Evolutionary conservation across 495 filamentous ascomycete genomes (phyloP).

Genomic region (Talaromyces thailandensis): DNA sequence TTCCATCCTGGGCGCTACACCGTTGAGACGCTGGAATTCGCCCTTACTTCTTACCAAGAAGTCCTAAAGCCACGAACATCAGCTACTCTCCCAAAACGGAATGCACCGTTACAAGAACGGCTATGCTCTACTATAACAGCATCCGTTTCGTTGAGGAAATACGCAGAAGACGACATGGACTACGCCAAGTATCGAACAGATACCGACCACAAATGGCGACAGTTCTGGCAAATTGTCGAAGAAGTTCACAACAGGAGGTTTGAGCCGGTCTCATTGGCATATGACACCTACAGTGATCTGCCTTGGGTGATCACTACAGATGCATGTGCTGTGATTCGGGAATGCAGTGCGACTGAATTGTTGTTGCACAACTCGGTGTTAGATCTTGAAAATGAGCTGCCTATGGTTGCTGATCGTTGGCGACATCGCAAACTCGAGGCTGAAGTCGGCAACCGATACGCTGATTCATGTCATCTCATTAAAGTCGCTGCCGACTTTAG

Average conservation of each 20-base stretch:
- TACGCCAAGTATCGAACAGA: slow-evolving; percentile 60
- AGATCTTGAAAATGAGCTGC: slow-evolving; percentile 21
- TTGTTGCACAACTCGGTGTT: slow-evolving; percentile 39
- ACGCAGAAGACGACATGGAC: slow-evolving; percentile 56
- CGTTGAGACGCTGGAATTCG: slow-evolving; percentile 69
- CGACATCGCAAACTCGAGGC: slow-evolving; percentile 30
- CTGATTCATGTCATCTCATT: slow-evolving; percentile 40
- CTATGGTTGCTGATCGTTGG: slow-evolving; percentile 34
- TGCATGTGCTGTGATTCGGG: slow-evolving; percentile 63
- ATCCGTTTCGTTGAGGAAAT: slow-evolving; percentile 51
- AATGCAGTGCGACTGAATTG: slow-evolving; percentile 69
- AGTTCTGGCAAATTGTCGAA: slow-evolving; percentile 74
- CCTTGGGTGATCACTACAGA: slow-evolving; percentile 80
- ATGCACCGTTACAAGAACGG: slow-evolving; percentile 51
- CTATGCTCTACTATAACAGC: slow-evolving; percentile 62
- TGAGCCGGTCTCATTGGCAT: slow-evolving; percentile 66
- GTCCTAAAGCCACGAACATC: slow-evolving; percentile 37
- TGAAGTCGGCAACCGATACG: slow-evolving; percentile 28
- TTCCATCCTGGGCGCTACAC: slow-evolving; percentile 74
- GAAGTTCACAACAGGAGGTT: slow-evolving; percentile 81
- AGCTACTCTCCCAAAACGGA: slow-evolving; percentile 24
- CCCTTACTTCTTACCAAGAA: slow-evolving; percentile 63
- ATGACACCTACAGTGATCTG: slow-evolving; percentile 59
- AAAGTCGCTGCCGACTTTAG: slow-evolving; percentile 51
- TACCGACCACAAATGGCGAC: slow-evolving; percentile 76